Base-by-base conservation (phyloP, 257 asterid species). In the Rauvolfia tetraphylla region DNA sequence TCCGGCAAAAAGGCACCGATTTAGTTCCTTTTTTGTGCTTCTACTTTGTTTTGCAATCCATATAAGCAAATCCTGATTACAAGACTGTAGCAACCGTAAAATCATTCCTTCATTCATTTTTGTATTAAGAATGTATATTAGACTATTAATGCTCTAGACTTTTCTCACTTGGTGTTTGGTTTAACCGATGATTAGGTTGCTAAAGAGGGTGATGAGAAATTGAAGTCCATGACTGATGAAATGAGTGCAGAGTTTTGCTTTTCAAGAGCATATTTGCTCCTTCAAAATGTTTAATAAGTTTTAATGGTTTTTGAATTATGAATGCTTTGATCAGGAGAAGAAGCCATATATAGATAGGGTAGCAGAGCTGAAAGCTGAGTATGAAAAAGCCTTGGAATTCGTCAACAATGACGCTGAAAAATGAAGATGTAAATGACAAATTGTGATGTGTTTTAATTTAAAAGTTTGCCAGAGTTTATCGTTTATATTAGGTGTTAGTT, bases 361-460 rank as follows among this genome's bases (percentile, higher is more conserved):
- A 11, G 92, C 93, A 41, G 93, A 91, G 84, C 92, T 86, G 63
- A 93, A 93, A 76, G 93, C 95, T 22, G 96, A 88, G 65, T 90
- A 84, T 79, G 81, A 67, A 13, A 89, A 84, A 75, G 79, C 85
- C n/a, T 39, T 53, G 44, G 82, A 81, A 78, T 81, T 85, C 5
- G 72, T 73, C n/a, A n/a, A n/a, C 14, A 56, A 62, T 56, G 80
- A 69, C 44, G 84, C 71, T 66, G 57, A n/a, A 71, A 71, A 48
- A 71, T 27, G 75, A 72, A 48, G 42, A 49, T 53, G 75, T 67
- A 38, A 8, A 51, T 36, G 23, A 6, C 14, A 34, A 22, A 22
- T 38, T 22, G 2, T 4, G 20, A 2, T 53, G 59, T 53, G 17
- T 4, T 22, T 53, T 49, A 17, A 49, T 49, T 31, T 1, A 4